phyloP scores from a whole-genome alignment of 495 filamentous ascomycete species.

The Neurospora pannonica region DNA sequence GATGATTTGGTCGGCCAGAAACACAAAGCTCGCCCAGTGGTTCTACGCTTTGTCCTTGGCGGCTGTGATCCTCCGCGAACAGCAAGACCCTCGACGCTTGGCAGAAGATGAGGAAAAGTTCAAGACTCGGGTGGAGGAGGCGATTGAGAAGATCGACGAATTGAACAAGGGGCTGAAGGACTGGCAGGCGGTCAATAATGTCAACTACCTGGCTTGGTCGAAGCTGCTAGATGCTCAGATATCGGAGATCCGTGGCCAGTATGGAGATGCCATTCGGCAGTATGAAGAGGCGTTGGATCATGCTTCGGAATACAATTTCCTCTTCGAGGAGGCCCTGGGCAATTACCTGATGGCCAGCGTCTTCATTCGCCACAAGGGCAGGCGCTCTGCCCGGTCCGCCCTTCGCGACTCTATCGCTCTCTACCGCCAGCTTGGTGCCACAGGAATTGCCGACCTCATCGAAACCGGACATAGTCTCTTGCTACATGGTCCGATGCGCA shows the following conservation, averaged over 20 bases:
- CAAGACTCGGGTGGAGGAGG: slow-evolving; percentile 45
- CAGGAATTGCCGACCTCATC: slow-evolving; percentile 62
- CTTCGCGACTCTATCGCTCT: slow-evolving; percentile 64
- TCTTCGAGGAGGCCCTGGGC: slow-evolving; percentile 70
- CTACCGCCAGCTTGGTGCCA: slow-evolving; percentile 65
- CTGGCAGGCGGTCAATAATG: slow-evolving; percentile 56
- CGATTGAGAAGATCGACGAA: slow-evolving; percentile 45
- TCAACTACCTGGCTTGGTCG: slow-evolving; percentile 75
- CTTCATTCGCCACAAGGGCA: slow-evolving; percentile 59
- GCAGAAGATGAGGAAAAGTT: slow-evolving; percentile 32
- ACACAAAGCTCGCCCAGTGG: slow-evolving; percentile 53
- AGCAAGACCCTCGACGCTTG: slow-evolving; percentile 39
- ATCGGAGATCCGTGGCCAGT: slow-evolving; percentile 52
- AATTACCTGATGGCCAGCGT: slow-evolving; percentile 72
- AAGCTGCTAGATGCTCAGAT: slow-evolving; percentile 65
- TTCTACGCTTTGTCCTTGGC: slow-evolving; percentile 61
- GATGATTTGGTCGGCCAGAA: slow-evolving; percentile 64
- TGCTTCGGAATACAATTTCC: slow-evolving; percentile 64
- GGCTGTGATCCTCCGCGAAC: slow-evolving; percentile 52
- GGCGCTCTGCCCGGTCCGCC: slow-evolving; percentile 60
- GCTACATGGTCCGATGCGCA: slow-evolving; percentile 53
- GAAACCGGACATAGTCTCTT: slow-evolving; percentile 63
- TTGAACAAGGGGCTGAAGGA: slow-evolving; percentile 52
- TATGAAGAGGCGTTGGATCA: slow-evolving; percentile 78
- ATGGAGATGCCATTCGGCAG: slow-evolving; percentile 49